These are phyloP conservation scores for Aquilaria agallochum DNA, from an alignment of 441 rosid genomes.

Conservation along the genomic window DNA sequence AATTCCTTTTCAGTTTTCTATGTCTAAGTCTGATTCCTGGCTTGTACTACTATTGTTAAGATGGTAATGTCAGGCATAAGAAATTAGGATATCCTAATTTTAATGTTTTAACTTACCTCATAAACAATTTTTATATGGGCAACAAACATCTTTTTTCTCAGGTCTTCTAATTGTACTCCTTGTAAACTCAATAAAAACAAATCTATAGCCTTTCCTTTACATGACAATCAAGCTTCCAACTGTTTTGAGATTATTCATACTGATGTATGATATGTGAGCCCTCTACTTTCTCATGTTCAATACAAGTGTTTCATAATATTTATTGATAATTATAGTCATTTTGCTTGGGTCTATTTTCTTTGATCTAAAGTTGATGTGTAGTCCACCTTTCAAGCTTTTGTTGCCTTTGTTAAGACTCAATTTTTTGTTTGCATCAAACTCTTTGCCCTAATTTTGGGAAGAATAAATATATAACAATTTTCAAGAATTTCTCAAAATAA, in stretches of 20 bases:
- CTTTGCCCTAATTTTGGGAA: neutral
- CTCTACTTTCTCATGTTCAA: no score
- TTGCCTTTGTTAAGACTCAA: no score
- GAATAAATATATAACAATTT: neutral
- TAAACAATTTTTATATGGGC: neutral
- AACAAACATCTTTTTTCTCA: neutral
- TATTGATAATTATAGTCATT: no score
- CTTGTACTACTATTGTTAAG: neutral
- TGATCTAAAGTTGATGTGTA: no score
- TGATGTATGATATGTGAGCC: neutral
- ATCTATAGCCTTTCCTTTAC: neutral
- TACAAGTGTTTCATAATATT: no score
- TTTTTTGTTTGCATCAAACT: neutral
- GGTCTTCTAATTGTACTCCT: neutral
- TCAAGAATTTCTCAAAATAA: neutral
- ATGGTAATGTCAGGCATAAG: no score
- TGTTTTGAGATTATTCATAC: neutral
- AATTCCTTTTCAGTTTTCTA: neutral
- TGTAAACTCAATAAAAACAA: slow-evolving; percentile 3
- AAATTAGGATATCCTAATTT: no score
- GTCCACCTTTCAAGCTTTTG: no score
- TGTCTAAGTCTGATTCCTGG: neutral
- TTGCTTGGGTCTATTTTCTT: no score
- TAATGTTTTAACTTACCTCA: neutral
- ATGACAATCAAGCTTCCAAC: neutral